Conservation (phyloP, 2,329 filamentous ascomycete genomes). For the Xylariales sp. region DNA sequence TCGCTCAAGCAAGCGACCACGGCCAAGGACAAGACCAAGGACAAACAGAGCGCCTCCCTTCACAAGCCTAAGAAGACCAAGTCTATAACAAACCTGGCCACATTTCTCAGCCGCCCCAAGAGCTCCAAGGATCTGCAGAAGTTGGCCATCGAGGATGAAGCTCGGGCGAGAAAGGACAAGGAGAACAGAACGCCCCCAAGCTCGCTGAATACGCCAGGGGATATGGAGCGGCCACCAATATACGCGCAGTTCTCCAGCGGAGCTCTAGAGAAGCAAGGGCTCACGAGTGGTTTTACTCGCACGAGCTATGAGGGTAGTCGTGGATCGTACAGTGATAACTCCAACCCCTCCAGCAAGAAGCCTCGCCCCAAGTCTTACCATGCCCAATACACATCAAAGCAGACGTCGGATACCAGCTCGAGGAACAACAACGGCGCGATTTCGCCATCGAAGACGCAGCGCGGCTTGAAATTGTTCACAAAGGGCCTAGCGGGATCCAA, state of each 20-base stretch:
- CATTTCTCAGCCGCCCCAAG: conserved; percentile 69
- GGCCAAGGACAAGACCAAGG: conserved; percentile 29
- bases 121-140: conserved; percentile 65
- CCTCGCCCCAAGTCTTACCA: conserved; percentile 50
- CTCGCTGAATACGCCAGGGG: conserved; percentile 33
- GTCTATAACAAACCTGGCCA: conserved; percentile 77
- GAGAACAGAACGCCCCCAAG: conserved; percentile 70
- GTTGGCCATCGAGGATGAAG: conserved; percentile 44
- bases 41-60: conserved; percentile 38
- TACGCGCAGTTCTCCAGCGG: conserved; percentile 68
- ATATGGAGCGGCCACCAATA: conserved; percentile 60
- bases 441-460: conserved; percentile 32
- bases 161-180: conserved; percentile 61
- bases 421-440: no score
- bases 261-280: conserved; percentile 22
- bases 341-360: conserved; percentile 25
- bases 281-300: conserved; percentile 4
- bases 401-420: conserved; percentile 13
- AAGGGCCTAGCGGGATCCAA: conserved; percentile 30
- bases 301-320: background rate
- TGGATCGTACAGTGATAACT: conserved; percentile 12
- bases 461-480: conserved; percentile 35
- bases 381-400: conserved; percentile 22
- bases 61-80: conserved; percentile 73
- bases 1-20: conserved; percentile 37